Conservation (phyloP, 108 stramenopile genomes). For the Aurantiochytrium sp. region DNA sequence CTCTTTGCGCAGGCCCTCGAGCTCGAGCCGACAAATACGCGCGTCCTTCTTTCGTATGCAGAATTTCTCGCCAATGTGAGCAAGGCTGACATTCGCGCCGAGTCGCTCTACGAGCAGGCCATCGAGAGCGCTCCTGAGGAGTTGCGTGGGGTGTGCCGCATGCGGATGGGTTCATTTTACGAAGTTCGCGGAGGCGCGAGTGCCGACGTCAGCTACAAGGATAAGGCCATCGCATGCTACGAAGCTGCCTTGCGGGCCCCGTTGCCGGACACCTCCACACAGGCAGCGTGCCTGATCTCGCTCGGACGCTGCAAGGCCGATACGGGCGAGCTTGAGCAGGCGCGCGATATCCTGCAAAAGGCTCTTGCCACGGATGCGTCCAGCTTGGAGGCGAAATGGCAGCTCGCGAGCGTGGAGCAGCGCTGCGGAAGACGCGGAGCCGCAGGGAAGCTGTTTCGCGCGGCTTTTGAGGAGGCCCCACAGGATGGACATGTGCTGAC, state of each 20-base stretch:
- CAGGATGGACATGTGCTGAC: neutral
- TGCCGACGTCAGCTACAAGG: neutral
- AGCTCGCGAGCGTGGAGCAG: neutral
- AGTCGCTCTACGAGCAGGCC: neutral
- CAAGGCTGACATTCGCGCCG: neutral
- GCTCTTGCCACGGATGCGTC: neutral
- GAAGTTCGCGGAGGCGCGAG: neutral
- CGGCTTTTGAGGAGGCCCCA: neutral
- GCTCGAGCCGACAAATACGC: neutral
- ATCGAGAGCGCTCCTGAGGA: neutral
- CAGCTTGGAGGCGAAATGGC: neutral
- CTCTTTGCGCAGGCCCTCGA: neutral
- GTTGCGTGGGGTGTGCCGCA: neutral
- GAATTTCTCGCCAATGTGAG: neutral
- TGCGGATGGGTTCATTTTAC: neutral
- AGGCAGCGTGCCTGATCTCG: neutral
- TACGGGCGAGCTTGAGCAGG: neutral
- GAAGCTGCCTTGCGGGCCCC: neutral
- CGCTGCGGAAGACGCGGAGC: neutral
- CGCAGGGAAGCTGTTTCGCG: neutral
- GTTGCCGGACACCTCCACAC: neutral
- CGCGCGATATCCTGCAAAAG: neutral
- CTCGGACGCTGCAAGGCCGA: neutral
- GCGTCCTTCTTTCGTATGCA: neutral
- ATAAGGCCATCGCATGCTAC: neutral